phyloP scores from a whole-genome alignment of 108 stramenopile species.

The Tribonema minus region DNA sequence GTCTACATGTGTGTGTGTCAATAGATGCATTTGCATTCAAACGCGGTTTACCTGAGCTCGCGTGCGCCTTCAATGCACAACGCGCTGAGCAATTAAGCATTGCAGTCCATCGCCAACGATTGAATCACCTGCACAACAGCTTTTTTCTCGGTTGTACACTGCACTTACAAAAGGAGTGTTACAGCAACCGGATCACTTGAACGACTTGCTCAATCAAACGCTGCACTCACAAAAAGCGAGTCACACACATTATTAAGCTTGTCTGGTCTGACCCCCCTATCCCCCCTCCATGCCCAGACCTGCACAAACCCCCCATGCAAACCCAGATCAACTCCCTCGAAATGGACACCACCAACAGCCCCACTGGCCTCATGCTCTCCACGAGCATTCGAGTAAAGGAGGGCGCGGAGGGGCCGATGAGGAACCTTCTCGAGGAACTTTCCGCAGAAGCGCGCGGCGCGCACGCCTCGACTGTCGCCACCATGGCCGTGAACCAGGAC shows the following conservation, averaged over 20 bases:
- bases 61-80: too few species aligned
- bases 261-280: neutral
- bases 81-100: too few species aligned
- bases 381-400: conserved; percentile 3
- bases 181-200: neutral
- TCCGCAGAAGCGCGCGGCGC: neutral
- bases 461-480: neutral
- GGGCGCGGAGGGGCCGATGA: conserved; percentile 16
- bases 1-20: too few species aligned
- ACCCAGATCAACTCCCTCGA: conserved; percentile 22
- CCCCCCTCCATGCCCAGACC: neutral
- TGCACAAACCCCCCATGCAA: neutral
- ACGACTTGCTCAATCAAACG: neutral
- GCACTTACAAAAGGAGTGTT: too few species aligned
- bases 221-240: neutral
- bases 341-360: neutral
- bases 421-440: conserved; percentile 21
- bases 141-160: too few species aligned
- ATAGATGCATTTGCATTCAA: too few species aligned
- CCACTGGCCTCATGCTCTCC: conserved; percentile 11
- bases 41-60: too few species aligned
- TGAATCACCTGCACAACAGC: neutral
- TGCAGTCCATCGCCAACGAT: too few species aligned
- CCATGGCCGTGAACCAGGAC: neutral
- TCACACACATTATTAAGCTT: neutral